Evolutionary conservation across 2,329 filamentous ascomycete species (phyloP).

Genomic region (Thyridium curvatum): DNA sequence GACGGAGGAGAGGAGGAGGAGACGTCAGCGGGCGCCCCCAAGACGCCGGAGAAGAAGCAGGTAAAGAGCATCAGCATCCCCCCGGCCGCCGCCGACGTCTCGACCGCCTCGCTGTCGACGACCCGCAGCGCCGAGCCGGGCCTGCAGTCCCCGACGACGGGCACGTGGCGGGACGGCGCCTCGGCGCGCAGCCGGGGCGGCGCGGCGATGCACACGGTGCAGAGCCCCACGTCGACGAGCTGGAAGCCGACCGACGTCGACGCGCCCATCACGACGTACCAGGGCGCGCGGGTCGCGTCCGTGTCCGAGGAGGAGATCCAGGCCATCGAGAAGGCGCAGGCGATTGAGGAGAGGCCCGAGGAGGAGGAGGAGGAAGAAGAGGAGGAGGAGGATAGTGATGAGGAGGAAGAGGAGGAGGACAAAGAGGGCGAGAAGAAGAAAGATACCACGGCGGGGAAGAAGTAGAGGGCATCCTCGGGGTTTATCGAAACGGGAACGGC

Average conservation of each 20-base stretch:
- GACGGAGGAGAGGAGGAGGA: constrained; percentile 1
- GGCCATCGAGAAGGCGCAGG: constrained; percentile 29
- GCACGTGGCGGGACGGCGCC: constrained; percentile 29
- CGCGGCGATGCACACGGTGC: constrained; percentile 22
- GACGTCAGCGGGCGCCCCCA: constrained; percentile 10
- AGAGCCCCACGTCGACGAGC: constrained; percentile 28
- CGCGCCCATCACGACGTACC: constrained; percentile 20
- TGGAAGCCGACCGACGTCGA: constrained; percentile 32
- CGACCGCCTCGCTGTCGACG: not conserved
- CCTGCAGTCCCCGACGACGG: constrained; percentile 38
- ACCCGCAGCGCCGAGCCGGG: constrained; percentile 15
- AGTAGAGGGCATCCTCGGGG: not conserved
- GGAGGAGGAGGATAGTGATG: constrained; percentile 19
- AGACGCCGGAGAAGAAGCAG: constrained; percentile 7
- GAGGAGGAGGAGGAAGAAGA: constrained; percentile 25
- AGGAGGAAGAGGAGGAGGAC: constrained; percentile 15
- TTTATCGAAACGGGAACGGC: too few species aligned
- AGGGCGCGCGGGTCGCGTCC: constrained; percentile 22
- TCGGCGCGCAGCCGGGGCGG: constrained; percentile 1
- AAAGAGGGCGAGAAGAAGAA: constrained; percentile 13
- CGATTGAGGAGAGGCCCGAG: constrained; percentile 32
- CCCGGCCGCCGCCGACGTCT: constrained; percentile 4
- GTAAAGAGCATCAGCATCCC: constrained; percentile 10
- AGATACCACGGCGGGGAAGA: constrained; percentile 4
- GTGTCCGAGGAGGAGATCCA: constrained; percentile 31